These are phyloP conservation scores for Myrica gale DNA, from an alignment of 306 rosid species.

Conservation along the genomic window DNA sequence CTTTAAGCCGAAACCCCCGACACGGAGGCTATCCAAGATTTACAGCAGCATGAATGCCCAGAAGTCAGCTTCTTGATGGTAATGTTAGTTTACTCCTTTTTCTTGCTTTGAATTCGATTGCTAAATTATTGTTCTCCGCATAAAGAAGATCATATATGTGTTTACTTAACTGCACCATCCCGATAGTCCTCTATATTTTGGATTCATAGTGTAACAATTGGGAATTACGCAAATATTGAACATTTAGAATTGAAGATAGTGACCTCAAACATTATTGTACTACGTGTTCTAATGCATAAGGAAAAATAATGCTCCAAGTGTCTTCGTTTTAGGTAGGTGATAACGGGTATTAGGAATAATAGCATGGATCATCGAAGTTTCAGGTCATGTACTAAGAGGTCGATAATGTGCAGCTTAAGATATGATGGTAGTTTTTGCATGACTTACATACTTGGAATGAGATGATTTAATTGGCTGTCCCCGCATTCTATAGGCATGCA, in stretches of 20 bases:
- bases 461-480: background rate
- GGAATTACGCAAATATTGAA: background rate
- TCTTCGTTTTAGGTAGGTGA: background rate
- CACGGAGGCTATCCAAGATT: conserved; percentile 63
- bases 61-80: conserved; percentile 47
- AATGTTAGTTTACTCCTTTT: background rate
- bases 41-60: conserved; percentile 48
- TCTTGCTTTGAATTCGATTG: background rate
- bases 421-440: background rate
- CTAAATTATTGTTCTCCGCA: background rate
- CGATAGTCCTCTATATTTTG: background rate
- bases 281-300: background rate
- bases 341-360: background rate
- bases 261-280: background rate
- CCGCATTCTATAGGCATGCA: background rate
- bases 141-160: background rate
- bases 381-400: background rate
- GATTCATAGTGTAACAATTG: background rate
- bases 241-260: background rate
- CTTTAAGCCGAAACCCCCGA: conserved; percentile 49
- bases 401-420: background rate
- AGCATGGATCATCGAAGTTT: background rate
- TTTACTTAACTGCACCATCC: background rate
- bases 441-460: background rate
- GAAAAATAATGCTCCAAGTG: background rate